Conservation (phyloP, 495 filamentous ascomycete species). For the Monascus purpureus region DNA sequence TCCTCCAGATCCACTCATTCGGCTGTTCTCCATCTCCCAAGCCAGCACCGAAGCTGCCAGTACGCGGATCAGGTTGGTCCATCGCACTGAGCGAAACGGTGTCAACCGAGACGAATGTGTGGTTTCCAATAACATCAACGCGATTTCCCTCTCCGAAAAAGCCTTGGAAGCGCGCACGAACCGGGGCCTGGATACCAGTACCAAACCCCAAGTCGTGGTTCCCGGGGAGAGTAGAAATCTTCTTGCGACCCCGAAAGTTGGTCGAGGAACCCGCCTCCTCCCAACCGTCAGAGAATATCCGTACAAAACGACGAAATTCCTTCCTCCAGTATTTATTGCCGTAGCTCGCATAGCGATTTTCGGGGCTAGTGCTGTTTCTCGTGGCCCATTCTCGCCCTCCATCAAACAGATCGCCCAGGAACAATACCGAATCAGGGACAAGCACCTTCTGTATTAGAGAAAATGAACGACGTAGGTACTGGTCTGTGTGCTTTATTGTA, state of each 20-base stretch:
- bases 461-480: constrained; percentile 74
- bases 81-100: constrained; percentile 71
- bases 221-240: constrained; percentile 74
- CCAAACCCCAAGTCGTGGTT: constrained; percentile 98
- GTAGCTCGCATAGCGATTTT: constrained; percentile 61
- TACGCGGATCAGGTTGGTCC: constrained; percentile 35
- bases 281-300: constrained; percentile 63
- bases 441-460: constrained; percentile 52
- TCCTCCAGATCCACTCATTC: constrained; percentile 54
- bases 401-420: constrained; percentile 92
- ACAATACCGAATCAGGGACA: constrained; percentile 69
- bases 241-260: constrained; percentile 37
- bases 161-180: constrained; percentile 68
- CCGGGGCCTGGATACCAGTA: constrained; percentile 59
- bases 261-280: constrained; percentile 24
- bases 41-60: constrained; percentile 25
- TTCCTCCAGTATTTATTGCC: constrained; percentile 66
- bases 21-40: constrained; percentile 22
- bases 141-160: constrained; percentile 85
- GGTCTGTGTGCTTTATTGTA: constrained; percentile 73
- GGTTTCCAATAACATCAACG: constrained; percentile 83
- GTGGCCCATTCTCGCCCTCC: constrained; percentile 93
- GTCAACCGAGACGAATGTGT: constrained; percentile 88
- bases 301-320: constrained; percentile 67
- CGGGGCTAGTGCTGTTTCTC: constrained; percentile 44